Conservation (phyloP, 306 rosid species). For the Senna tora region DNA sequence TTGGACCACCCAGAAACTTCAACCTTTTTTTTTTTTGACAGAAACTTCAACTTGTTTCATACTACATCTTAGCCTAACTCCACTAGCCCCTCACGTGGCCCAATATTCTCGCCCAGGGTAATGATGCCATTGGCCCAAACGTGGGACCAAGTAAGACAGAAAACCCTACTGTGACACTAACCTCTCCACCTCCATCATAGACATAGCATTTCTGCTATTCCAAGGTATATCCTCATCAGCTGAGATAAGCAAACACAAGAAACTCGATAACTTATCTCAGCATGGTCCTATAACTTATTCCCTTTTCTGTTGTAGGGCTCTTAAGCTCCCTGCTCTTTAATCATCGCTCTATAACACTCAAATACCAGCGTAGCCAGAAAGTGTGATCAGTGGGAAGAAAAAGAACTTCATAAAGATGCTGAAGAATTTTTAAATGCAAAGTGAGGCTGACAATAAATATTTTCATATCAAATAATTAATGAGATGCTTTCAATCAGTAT, state of each 20-base stretch:
- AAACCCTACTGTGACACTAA: neutral
- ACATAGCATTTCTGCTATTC: neutral
- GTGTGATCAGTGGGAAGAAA: neutral
- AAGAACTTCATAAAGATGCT: neutral
- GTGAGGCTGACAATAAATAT: conserved; percentile 3
- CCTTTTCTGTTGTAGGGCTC: neutral
- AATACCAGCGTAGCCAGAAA: neutral
- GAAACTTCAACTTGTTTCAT: too few species aligned
- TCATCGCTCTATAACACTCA: neutral
- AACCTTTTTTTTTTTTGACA: too few species aligned
- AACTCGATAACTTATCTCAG: neutral
- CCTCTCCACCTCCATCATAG: neutral
- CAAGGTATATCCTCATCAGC: neutral
- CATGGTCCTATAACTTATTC: neutral
- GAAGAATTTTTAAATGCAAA: neutral
- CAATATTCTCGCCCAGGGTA: neutral
- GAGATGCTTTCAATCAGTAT: conserved; percentile 29
- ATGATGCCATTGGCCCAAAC: neutral
- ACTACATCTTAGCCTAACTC: too few species aligned
- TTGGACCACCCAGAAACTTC: too few species aligned
- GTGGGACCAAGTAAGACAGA: neutral
- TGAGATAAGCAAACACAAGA: neutral
- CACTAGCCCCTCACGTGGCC: neutral
- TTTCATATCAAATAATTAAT: neutral
- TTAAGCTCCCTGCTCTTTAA: neutral